These are phyloP conservation scores for Sporothrix brunneoviolacea DNA, from an alignment of 2,329 filamentous ascomycete genomes.

Conservation along the genomic window DNA sequence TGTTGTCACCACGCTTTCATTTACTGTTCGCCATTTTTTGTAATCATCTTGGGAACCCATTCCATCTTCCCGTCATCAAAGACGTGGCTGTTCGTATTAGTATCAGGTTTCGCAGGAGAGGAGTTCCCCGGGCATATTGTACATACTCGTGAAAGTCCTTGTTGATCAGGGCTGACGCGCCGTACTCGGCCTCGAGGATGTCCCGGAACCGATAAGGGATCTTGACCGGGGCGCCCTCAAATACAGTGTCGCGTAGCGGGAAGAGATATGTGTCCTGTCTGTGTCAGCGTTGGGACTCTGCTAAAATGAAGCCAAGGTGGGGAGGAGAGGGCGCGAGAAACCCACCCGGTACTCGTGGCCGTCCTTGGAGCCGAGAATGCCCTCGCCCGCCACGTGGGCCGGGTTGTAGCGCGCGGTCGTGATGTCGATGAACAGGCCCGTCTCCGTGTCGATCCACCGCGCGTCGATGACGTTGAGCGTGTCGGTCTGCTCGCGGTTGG, in stretches of 20 bases:
- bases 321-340: too few species aligned
- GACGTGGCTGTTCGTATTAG: slow-evolving; percentile 13
- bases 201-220: slow-evolving; percentile 58
- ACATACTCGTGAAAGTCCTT: slow-evolving; percentile 48
- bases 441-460: slow-evolving; percentile 42
- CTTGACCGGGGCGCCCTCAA: slow-evolving; percentile 59
- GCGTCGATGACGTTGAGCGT: slow-evolving; percentile 40
- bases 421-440: slow-evolving; percentile 45
- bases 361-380: slow-evolving; percentile 45
- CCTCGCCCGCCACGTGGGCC: slow-evolving; percentile 35
- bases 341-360: slow-evolving; percentile 45
- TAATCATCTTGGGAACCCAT: slow-evolving; percentile 17
- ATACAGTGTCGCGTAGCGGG: slow-evolving; percentile 61
- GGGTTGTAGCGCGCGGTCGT: slow-evolving; percentile 43
- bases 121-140: too few species aligned
- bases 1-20: too few species aligned
- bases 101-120: background rate
- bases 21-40: background rate
- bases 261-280: slow-evolving; percentile 59
- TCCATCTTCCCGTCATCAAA: slow-evolving; percentile 18
- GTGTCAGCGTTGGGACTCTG: too few species aligned
- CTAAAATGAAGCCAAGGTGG: too few species aligned
- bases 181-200: slow-evolving; percentile 53
- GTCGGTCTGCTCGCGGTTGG: slow-evolving; percentile 32
- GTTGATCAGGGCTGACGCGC: slow-evolving; percentile 41